Evolutionary conservation across 2,329 filamentous ascomycete species (phyloP), one percentile per base, ranked within the genome.

Genomic region (Pseudogymnoascus sp.): DNA sequence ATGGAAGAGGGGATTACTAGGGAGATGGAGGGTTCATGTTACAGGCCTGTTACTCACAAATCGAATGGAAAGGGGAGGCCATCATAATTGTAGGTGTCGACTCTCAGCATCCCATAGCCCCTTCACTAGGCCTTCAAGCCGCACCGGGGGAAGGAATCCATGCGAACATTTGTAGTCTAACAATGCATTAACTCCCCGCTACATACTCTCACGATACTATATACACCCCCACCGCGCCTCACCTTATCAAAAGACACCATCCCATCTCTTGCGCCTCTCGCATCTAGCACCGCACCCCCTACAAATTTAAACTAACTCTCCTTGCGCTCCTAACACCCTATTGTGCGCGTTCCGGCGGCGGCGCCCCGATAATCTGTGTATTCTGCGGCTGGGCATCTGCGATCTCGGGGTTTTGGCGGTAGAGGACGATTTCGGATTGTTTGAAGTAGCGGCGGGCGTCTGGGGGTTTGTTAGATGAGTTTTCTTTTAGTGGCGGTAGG

Each of bases 381-480:
- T 74, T 72, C 41, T 62, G 60, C 10, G 53, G 16, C 61, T 74
- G 72, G 35, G 66, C 65, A 26, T 71, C 69, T 22, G 77, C 75
- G 59, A 82, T 78, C 66, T 88, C 85, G 6, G 85, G 84, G 16
- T 85, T 82, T 75, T 98, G 95, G 68, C 95, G 88, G 80, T 90
- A 98, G 61, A 99, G 87, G 64, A 97, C 93, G 74, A 99, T 99
- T 79, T 99, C 95, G 61, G 92, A 97, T 77, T 99, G 95, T 78
- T 99, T 99, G 80, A 99, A 99, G 79, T 99, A 99, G 71, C 95
- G 87, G 71, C 95, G 87, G 60, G 95, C 95, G 76, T 99, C 95
- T 93, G 73, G 6, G 46, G n/a, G 56, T 53, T 61, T 62, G 59
- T 64, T 63, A 65, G 67, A 28, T 61, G 31, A 22, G 62, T 63